These are phyloP conservation scores for Infundibulicybe gibba DNA, from an alignment of 768 basidiomycete genomes.

Conservation along the genomic window DNA sequence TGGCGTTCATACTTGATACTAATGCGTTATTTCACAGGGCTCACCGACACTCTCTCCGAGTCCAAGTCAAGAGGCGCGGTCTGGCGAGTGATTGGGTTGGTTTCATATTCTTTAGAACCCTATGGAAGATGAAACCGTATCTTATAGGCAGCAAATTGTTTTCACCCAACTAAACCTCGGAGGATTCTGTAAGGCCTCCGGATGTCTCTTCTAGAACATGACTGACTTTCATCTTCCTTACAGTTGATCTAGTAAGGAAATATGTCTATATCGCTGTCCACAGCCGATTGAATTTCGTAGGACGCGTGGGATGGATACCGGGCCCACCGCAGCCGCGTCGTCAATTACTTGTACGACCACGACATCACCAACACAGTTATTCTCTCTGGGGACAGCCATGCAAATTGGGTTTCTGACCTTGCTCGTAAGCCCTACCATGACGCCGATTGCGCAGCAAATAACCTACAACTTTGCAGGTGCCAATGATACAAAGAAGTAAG, in stretches of 20 bases:
- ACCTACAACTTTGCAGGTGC: constrained; percentile 26
- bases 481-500: constrained; percentile 42
- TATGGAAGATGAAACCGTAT: neutral
- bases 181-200: constrained; percentile 25
- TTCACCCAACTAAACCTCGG: constrained; percentile 44
- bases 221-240: neutral
- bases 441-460: neutral
- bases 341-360: constrained; percentile 46
- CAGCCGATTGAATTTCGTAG: constrained; percentile 13
- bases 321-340: constrained; percentile 48
- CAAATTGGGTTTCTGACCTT: constrained; percentile 59
- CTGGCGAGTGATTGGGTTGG: constrained; percentile 52
- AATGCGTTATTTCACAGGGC: constrained; percentile 28
- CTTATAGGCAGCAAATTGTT: constrained; percentile 51
- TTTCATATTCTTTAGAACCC: neutral
- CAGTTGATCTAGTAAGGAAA: constrained; percentile 20
- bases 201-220: constrained; percentile 1
- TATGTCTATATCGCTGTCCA: too few relatives aligned
- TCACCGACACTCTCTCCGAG: constrained; percentile 40
- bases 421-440: constrained; percentile 32
- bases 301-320: constrained; percentile 62
- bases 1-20: neutral
- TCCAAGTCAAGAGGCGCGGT: constrained; percentile 43
- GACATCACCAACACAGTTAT: constrained; percentile 52
- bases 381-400: constrained; percentile 59